Base-by-base conservation (phyloP, 148 eudicot species). In the Diospyros lotus region DNA sequence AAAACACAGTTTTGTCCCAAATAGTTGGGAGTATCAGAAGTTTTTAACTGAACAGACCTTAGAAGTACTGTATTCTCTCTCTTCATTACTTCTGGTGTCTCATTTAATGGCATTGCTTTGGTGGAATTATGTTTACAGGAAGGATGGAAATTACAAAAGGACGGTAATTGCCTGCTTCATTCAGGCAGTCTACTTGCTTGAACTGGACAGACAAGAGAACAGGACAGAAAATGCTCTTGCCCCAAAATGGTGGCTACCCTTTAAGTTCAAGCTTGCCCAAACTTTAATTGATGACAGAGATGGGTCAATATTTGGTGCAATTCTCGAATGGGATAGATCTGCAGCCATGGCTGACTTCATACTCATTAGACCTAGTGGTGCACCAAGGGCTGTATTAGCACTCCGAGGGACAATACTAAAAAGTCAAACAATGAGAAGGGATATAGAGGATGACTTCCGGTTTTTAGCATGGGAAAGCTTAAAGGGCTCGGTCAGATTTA, bases 401-500 rank as follows among this genome's bases (percentile, higher is more conserved):
- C 81, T 93, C 15, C 75, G 98, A 74, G 98, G 98, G 14, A 93
- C 98, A 6, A 40, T 93, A 15, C 91, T 93, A 11, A 93, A 91
- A 62, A 79, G 91, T 64, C 76, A 77, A 5, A 93, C 98, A 3
- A 82, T 93, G 17, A 83, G 92, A 80, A 78, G 96, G 8, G 98
- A 93, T 72, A 72, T 93, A 14, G 92, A 87, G 17, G 98, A 93
- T 76, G 98, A 93, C 79, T 89, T 93, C 60, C 86, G 98, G 43
- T 93, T 93, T 79, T 83, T 93, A 10, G 89, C 96, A n/a, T 93
- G 98, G 98, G 98, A 93, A 84, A 93, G 93, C 65, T 63, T 93
- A 77, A 93, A 87, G 68, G 98, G 98, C 14, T 93, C 98, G 0
- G 92, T 89, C 42, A 84, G 98, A 77, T 93, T 89, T 71, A 84